Evolutionary conservation across 108 stramenopile genomes (phyloP).

Genomic region (Seminavis robusta): DNA sequence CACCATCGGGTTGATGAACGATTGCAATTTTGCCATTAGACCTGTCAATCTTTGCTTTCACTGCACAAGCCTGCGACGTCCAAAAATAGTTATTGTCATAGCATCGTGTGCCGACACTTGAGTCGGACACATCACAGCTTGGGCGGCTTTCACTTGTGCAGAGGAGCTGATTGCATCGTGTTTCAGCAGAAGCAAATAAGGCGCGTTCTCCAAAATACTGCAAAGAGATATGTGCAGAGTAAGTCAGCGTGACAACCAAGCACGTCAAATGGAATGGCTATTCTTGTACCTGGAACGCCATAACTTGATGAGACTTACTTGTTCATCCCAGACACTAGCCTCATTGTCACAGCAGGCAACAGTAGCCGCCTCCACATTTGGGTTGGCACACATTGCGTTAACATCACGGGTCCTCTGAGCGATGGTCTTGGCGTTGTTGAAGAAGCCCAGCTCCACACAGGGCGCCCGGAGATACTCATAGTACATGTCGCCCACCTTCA

Average conservation of each 20-base stretch:
- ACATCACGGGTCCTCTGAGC: constrained; percentile 3
- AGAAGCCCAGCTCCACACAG: constrained; percentile 62
- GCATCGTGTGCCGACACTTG: neutral
- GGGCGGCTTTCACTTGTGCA: too few relatives aligned
- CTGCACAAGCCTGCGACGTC: neutral
- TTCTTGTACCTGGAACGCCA: too few relatives aligned
- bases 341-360: constrained; percentile 15
- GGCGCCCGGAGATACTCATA: constrained; percentile 63
- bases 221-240: too few relatives aligned
- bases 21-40: neutral
- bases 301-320: too few relatives aligned
- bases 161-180: neutral
- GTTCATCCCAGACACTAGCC: too few relatives aligned
- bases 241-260: too few relatives aligned
- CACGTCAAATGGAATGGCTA: too few relatives aligned
- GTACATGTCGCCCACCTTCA: constrained; percentile 43
- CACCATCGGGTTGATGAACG: too few relatives aligned
- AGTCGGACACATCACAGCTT: too few relatives aligned
- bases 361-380: constrained; percentile 7
- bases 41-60: constrained; percentile 1
- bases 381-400: constrained; percentile 25
- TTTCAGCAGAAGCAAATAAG: neutral
- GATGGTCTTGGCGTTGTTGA: constrained; percentile 40
- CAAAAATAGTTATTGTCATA: constrained; percentile 1
- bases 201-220: neutral